Conservation (phyloP, 306 rosid species). For the Fagus sylvatica region DNA sequence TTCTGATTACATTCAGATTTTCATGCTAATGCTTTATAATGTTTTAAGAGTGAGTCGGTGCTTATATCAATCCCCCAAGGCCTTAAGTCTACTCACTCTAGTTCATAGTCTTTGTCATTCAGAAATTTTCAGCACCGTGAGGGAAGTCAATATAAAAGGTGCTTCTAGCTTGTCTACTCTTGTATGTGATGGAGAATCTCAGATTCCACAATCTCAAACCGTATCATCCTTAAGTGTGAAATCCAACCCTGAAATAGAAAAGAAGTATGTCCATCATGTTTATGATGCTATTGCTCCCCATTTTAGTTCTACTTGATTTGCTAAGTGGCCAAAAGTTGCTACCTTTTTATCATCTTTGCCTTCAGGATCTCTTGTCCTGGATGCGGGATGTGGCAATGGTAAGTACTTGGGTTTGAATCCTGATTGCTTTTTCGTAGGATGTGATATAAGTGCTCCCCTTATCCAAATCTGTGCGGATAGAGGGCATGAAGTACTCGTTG, state of each 20-base stretch:
- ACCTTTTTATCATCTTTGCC: constrained; percentile 67
- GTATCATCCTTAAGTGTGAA: constrained; percentile 41
- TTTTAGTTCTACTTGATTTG: constrained; percentile 82
- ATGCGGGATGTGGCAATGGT: constrained; percentile 97
- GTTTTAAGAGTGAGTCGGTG: constrained; percentile 37
- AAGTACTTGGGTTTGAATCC: constrained; percentile 70
- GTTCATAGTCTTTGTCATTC: constrained; percentile 30
- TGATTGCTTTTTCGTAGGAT: constrained; percentile 72
- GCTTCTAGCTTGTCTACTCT: constrained; percentile 33
- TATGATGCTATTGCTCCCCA: constrained; percentile 97
- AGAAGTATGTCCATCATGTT: constrained; percentile 80
- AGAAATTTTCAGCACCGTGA: constrained; percentile 44
- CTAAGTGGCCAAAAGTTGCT: constrained; percentile 97
- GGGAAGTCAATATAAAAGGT: constrained; percentile 47
- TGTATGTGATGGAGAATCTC: constrained; percentile 39
- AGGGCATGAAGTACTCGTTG: constrained; percentile 84
- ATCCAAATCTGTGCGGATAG: constrained; percentile 77
- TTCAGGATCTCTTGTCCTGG: constrained; percentile 74
- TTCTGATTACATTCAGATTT: constrained; percentile 12
- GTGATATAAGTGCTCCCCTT: constrained; percentile 82
- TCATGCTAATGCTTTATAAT: constrained; percentile 34
- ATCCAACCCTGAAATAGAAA: constrained; percentile 87
- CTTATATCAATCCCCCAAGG: constrained; percentile 13
- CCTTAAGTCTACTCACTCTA: constrained; percentile 29
- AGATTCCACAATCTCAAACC: constrained; percentile 25